A percentile compares a stretch with the other conserved stretches of the same genome.
phyloP scores from a whole-genome alignment of 2,329 filamentous ascomycete species.

The Fonsecaea pedrosoi region DNA sequence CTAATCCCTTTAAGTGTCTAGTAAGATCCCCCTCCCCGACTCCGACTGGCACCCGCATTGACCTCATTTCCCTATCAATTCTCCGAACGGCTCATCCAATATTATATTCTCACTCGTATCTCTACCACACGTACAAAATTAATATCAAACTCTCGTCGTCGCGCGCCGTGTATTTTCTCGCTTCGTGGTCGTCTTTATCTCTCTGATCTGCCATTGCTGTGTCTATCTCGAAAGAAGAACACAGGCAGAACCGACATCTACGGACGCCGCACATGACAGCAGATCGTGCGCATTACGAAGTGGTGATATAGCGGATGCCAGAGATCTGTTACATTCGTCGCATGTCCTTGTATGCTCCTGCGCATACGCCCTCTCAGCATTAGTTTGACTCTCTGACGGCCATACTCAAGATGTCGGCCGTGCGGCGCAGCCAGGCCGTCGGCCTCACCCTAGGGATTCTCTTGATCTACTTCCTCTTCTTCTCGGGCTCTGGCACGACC shows the following conservation, averaged over 20 bases:
- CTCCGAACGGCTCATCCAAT: slow-evolving; percentile 16
- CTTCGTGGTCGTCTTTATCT: background rate
- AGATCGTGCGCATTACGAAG: background rate
- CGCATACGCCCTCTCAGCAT: background rate
- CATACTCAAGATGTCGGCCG: slow-evolving; percentile 21
- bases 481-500: slow-evolving; percentile 29
- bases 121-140: background rate
- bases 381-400: background rate
- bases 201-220: background rate
- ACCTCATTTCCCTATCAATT: slow-evolving; percentile 25
- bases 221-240: background rate
- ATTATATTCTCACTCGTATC: background rate
- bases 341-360: background rate
- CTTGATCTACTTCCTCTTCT: slow-evolving; percentile 38
- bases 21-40: background rate
- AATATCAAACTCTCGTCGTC: background rate
- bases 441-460: slow-evolving; percentile 29
- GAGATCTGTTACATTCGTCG: background rate
- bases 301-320: background rate
- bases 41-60: slow-evolving; percentile 1
- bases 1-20: background rate
- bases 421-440: slow-evolving; percentile 34
- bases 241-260: background rate
- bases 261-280: background rate
- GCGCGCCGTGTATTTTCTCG: background rate